Conservation (phyloP, 2,329 filamentous ascomycete species). For the Claviceps monticola region DNA sequence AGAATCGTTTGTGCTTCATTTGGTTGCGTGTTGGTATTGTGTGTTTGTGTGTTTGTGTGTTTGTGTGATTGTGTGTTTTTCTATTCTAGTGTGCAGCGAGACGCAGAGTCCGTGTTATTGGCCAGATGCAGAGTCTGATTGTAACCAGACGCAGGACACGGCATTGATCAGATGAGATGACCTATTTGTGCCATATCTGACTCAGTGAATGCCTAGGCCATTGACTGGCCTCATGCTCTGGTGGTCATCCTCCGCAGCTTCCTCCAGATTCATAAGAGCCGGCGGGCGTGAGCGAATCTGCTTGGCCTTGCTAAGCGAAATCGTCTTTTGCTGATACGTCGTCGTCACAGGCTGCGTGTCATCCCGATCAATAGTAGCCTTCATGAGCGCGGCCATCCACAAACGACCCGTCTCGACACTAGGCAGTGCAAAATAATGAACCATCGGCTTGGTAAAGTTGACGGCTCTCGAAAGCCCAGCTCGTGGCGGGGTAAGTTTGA, state of each 20-base stretch:
- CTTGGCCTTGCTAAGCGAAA: slow-evolving; percentile 77
- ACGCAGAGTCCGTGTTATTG: no score
- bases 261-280: slow-evolving; percentile 62
- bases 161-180: no score
- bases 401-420: slow-evolving; percentile 75
- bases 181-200: slow-evolving; percentile 14
- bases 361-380: slow-evolving; percentile 94
- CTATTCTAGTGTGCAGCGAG: no score
- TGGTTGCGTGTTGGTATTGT: no score
- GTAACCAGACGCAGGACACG: no score
- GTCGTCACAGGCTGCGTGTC: slow-evolving; percentile 66
- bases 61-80: no score
- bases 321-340: slow-evolving; percentile 94
- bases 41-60: no score
- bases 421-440: slow-evolving; percentile 95
- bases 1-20: no score
- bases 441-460: slow-evolving; percentile 92
- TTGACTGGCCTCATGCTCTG: slow-evolving; percentile 15
- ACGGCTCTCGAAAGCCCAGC: slow-evolving; percentile 78
- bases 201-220: slow-evolving; percentile 29
- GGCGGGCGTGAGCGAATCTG: slow-evolving; percentile 82
- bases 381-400: slow-evolving; percentile 99
- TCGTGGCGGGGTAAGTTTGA: slow-evolving; percentile 89
- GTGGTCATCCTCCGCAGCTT: slow-evolving; percentile 18
- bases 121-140: no score